Evolutionary conservation across 257 asterid genomes (phyloP).

Genomic region (Forsythia viridissima): DNA sequence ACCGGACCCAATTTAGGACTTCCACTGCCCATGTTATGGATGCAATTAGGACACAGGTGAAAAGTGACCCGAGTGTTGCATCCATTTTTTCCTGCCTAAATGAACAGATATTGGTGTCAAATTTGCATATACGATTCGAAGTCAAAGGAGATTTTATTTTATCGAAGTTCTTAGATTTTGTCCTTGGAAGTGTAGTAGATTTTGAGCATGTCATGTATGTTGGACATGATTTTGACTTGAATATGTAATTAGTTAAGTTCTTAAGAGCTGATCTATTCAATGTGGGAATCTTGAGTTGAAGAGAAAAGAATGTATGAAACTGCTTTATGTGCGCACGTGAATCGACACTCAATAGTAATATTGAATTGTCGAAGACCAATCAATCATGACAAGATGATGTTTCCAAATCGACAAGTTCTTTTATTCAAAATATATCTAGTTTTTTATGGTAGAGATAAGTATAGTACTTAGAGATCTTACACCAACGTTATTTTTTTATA

Average conservation of each 20-base stretch:
- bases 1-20: slow-evolving; percentile 30
- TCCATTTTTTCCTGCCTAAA: neutral
- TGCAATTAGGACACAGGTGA: slow-evolving; percentile 9
- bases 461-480: too few species aligned
- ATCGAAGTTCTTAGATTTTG: neutral
- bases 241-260: neutral
- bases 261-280: neutral
- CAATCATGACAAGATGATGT: neutral
- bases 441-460: too few species aligned
- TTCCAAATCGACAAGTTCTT: too few species aligned
- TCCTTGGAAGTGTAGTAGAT: neutral
- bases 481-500: too few species aligned
- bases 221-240: neutral
- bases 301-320: neutral
- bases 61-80: slow-evolving; percentile 9
- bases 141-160: neutral
- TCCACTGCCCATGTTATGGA: slow-evolving; percentile 16
- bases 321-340: neutral
- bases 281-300: neutral
- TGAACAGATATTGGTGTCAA: neutral
- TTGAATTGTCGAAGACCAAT: neutral
- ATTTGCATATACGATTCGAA: neutral
- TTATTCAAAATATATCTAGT: too few species aligned
- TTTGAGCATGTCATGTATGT: neutral
- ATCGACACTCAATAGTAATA: neutral